Conservation (phyloP, 148 eudicot species). For the Rhododendron griersonianum region DNA sequence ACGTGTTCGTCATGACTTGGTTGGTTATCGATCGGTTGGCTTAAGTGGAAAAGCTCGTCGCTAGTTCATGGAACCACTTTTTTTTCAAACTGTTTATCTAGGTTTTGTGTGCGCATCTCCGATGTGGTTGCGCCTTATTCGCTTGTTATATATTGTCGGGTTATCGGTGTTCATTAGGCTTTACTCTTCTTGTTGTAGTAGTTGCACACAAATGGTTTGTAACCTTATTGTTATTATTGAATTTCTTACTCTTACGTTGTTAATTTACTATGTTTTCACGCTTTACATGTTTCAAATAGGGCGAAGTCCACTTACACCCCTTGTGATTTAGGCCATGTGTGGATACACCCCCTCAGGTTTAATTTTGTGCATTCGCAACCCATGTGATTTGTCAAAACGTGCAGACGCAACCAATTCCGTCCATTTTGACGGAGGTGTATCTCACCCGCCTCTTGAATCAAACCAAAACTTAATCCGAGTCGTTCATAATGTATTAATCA, state of each 20-base stretch:
- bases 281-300: not conserved
- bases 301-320: not conserved
- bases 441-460: no score
- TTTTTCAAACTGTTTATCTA: no score
- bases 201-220: not conserved
- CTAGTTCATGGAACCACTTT: no score
- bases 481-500: not conserved
- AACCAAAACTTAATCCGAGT: not conserved
- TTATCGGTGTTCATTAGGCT: no score
- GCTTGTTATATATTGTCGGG: no score
- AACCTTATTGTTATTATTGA: no score
- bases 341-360: not conserved
- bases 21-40: no score
- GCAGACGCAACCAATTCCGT: not conserved
- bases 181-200: not conserved
- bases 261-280: not conserved
- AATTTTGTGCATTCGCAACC: not conserved
- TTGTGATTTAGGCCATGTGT: not conserved
- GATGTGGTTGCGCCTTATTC: no score
- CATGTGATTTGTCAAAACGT: not conserved
- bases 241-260: not conserved
- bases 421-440: not conserved
- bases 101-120: no score
- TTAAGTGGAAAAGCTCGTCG: no score
- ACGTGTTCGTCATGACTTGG: no score